A percentile compares a stretch with the other conserved stretches of the same genome.
Conservation (phyloP, 2,329 filamentous ascomycete species). For the Karstenula rhodostoma region DNA sequence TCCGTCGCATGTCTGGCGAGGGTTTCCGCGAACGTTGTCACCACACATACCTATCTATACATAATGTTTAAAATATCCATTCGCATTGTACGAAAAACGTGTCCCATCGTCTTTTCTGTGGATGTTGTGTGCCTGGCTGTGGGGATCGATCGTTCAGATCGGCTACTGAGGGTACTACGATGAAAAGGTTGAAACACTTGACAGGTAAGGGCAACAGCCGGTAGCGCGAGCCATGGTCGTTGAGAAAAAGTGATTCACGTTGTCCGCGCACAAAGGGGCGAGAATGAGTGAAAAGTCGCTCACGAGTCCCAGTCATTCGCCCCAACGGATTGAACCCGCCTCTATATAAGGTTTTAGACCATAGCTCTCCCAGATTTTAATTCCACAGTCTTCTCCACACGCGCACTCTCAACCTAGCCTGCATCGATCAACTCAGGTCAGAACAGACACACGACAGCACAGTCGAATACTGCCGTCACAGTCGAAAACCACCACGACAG, state of each 20-base stretch:
- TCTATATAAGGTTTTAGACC: background rate
- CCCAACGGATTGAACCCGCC: background rate
- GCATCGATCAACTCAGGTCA: too few relatives aligned
- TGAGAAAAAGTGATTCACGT: background rate
- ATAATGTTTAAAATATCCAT: slow-evolving; percentile 8
- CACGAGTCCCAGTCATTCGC: background rate
- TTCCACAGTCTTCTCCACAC: background rate
- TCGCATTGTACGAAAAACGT: background rate
- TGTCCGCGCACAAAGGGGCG: background rate
- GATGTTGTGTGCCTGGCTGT: too few relatives aligned
- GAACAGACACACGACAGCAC: too few relatives aligned
- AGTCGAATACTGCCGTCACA: too few relatives aligned
- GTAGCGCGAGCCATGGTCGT: background rate
- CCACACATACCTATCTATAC: slow-evolving; percentile 4
- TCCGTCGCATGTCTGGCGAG: background rate
- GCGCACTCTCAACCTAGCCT: background rate
- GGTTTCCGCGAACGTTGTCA: background rate
- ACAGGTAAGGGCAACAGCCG: background rate
- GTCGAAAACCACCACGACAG: background rate
- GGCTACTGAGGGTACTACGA: too few relatives aligned
- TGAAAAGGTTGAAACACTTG: background rate
- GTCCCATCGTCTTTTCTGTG: too few relatives aligned
- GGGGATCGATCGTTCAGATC: too few relatives aligned
- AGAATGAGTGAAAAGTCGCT: background rate
- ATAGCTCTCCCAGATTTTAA: background rate